A percentile compares a stretch with the other conserved stretches of the same genome.
phyloP scores from a whole-genome alignment of 441 rosid species.

The Viola pubescens region DNA sequence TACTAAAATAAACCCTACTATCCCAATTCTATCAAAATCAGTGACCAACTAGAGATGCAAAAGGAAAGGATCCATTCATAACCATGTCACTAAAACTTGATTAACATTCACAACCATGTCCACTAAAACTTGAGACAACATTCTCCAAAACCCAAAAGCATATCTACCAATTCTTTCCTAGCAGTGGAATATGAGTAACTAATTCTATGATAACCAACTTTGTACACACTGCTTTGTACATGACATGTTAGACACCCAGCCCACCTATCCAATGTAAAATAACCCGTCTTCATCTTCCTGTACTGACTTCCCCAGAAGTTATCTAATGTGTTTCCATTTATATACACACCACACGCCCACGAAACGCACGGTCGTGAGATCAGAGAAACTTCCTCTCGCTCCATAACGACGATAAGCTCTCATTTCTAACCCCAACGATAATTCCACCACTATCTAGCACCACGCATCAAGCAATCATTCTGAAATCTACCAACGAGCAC shows the following conservation, averaged over 20 bases:
- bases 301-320: conserved; percentile 17
- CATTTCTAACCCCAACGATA: background rate
- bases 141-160: no score
- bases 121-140: no score
- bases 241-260: conserved; percentile 5
- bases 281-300: conserved; percentile 16
- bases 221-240: conserved; percentile 23
- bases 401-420: conserved; percentile 27
- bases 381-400: conserved; percentile 30
- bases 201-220: no score
- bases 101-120: no score
- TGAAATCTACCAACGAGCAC: conserved; percentile 26
- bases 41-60: no score
- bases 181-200: no score
- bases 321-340: conserved; percentile 15
- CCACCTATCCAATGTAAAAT: conserved; percentile 5
- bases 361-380: conserved; percentile 3
- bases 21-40: no score
- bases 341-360: conserved; percentile 19
- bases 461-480: conserved; percentile 2
- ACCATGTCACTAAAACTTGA: no score
- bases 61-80: no score
- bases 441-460: conserved; percentile 3
- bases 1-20: no score
- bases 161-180: no score